phyloP scores from a whole-genome alignment of 768 basidiomycete genomes.

The Lactarius sanguifluus region DNA sequence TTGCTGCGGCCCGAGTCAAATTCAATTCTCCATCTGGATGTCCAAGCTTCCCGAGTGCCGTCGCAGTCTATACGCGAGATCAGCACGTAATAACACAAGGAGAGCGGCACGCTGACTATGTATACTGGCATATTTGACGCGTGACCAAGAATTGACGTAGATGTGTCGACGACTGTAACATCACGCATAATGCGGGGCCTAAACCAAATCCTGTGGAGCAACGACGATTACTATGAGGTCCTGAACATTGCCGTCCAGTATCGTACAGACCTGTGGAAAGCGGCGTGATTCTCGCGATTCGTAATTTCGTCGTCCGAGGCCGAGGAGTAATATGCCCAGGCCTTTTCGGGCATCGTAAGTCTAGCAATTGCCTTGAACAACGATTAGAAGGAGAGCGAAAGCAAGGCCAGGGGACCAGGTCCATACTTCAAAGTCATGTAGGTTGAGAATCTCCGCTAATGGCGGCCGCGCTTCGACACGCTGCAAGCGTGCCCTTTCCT shows the following conservation, averaged over 20 bases:
- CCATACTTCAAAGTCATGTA: slow-evolving; percentile 91
- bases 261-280: slow-evolving; percentile 72
- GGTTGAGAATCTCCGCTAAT: slow-evolving; percentile 75
- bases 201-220: slow-evolving; percentile 36
- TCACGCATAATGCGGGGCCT: slow-evolving; percentile 57
- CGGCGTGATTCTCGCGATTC: slow-evolving; percentile 82
- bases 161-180: slow-evolving; percentile 84
- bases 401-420: not conserved
- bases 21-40: slow-evolving; percentile 95
- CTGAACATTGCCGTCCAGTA: not conserved
- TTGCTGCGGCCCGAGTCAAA: slow-evolving; percentile 84
- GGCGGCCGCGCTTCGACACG: slow-evolving; percentile 65
- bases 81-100: not conserved
- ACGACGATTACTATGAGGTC: too few species aligned
- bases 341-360: slow-evolving; percentile 77
- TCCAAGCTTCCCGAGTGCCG: slow-evolving; percentile 89
- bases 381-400: slow-evolving; percentile 4
- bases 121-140: slow-evolving; percentile 76
- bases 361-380: slow-evolving; percentile 70
- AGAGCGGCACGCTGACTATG: slow-evolving; percentile 50
- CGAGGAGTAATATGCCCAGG: slow-evolving; percentile 97
- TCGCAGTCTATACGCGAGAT: slow-evolving; percentile 54
- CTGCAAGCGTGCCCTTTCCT: slow-evolving; percentile 66
- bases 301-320: slow-evolving; percentile 96
- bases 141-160: slow-evolving; percentile 77